A percentile compares a stretch with the other conserved stretches of the same genome.
phyloP scores from a whole-genome alignment of 2,329 filamentous ascomycete genomes.

The Knoxdaviesia capensis region DNA sequence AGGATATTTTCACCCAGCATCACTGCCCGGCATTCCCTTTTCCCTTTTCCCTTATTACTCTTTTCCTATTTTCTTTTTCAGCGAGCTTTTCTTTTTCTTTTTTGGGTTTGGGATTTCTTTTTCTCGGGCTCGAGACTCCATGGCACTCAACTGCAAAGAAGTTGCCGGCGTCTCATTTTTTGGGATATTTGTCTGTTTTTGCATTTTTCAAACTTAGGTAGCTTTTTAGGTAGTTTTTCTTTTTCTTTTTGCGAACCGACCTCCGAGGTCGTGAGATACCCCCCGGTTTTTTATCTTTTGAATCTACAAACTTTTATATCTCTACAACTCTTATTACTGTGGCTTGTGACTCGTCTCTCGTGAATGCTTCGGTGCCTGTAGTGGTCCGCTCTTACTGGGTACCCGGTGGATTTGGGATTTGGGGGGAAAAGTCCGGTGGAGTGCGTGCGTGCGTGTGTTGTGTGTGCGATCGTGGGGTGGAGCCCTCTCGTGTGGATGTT shows the following conservation, averaged over 20 bases:
- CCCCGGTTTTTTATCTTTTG: conserved; percentile 1
- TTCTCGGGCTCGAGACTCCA: neutral
- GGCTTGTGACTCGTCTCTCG: neutral
- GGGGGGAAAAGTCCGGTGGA: no score
- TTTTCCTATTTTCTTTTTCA: conserved; percentile 1
- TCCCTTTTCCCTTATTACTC: neutral
- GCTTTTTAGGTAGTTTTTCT: conserved; percentile 2
- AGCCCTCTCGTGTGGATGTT: no score
- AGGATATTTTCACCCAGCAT: neutral
- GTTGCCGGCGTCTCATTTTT: neutral
- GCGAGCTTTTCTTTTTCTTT: neutral
- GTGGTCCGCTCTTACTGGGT: neutral
- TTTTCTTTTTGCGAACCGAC: neutral
- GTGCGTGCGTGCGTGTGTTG: no score
- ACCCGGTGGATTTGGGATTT: no score
- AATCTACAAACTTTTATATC: conserved; percentile 1
- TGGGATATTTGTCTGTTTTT: neutral
- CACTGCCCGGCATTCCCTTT: neutral
- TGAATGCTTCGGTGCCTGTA: neutral
- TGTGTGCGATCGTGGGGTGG: no score
- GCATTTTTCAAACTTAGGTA: conserved; percentile 1
- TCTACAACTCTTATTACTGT: neutral
- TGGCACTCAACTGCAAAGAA: neutral
- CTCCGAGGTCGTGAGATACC: conserved; percentile 1
- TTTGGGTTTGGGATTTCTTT: neutral